Base-by-base conservation (phyloP, 257 asterid genomes). In the Solanum tarapatanum region DNA sequence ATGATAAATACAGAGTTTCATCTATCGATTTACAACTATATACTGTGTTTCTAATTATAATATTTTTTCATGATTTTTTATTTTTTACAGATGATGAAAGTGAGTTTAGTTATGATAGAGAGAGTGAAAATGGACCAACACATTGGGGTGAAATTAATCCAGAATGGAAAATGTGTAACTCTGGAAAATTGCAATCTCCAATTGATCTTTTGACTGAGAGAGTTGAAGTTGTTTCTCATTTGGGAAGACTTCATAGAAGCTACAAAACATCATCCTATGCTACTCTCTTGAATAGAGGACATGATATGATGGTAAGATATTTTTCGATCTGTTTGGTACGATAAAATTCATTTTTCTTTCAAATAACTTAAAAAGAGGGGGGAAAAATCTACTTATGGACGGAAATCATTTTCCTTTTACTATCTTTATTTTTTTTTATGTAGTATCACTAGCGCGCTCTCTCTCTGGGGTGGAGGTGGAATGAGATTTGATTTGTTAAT, bases 111-210 rank as follows among this genome's bases (percentile, higher is more conserved):
- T 96, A 96, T 48, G 87, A 88, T 1, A 87, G 64, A 37, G 73
- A 86, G 1, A 94, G 95, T 64, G 90, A 86, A 14, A 89, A n/a
- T 8, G 99, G 99, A 66, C 98, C 98, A 2, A 51, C 87, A 2
- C 87, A 90, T 43, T 96, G 99, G 99, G 97, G 99, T 4, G 35
- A 90, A 72, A 91, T 96, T 84, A 92, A 58, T 12, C 90, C 95
- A 28, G 96, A 93, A 73, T 96, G 99, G 99, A 86, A 84, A 5
- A 83, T 69, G 11, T 96, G 98, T 35, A 92, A 86, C n/a, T 10
- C 89, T 2, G 98, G 98, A 33, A 30, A 35, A 37, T 85, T 92
- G 94, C 99, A 96, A 79, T 94, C 99, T 48, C 99, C 98, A 3
- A 93, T 95, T 32, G 98, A 95, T 92, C 73, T 96, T 79, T 35